A percentile compares a stretch with the other conserved stretches of the same genome.
Evolutionary conservation across 345 rosid species (phyloP).

Genomic region (Geranium brycei): DNA sequence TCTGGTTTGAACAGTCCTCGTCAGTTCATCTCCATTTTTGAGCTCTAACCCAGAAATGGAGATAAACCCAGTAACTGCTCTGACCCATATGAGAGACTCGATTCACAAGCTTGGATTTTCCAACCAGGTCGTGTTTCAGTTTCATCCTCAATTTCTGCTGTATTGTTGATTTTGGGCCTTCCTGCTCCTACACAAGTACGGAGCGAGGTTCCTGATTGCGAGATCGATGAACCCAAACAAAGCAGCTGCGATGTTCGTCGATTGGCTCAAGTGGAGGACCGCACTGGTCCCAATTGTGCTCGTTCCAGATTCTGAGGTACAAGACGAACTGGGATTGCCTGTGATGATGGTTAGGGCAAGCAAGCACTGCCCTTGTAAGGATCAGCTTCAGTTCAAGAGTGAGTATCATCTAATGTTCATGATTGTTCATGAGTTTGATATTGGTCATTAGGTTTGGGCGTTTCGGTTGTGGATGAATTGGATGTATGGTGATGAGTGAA

Average conservation of each 20-base stretch:
- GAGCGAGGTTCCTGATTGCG: conserved; percentile 82
- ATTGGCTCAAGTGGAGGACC: conserved; percentile 80
- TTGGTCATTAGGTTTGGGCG: no score
- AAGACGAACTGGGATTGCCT: conserved; percentile 54
- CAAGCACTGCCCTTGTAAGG: conserved; percentile 60
- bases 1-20: no score
- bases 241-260: conserved; percentile 81
- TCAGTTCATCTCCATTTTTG: no score
- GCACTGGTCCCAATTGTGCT: conserved; percentile 48
- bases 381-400: conserved; percentile 72
- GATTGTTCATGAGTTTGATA: no score
- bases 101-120: conserved; percentile 54
- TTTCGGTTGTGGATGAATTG: neutral
- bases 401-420: conserved; percentile 10
- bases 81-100: conserved; percentile 59
- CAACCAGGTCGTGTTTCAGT: conserved; percentile 31
- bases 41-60: conserved; percentile 25
- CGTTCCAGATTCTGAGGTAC: conserved; percentile 56
- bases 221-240: conserved; percentile 77
- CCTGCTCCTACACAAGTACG: conserved; percentile 61
- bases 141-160: neutral
- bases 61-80: conserved; percentile 27
- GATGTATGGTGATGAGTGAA: conserved; percentile 2
- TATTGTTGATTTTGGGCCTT: neutral
- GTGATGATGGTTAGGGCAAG: conserved; percentile 31